phyloP scores from a whole-genome alignment of 495 filamentous ascomycete species.

The Neurospora sp. region DNA sequence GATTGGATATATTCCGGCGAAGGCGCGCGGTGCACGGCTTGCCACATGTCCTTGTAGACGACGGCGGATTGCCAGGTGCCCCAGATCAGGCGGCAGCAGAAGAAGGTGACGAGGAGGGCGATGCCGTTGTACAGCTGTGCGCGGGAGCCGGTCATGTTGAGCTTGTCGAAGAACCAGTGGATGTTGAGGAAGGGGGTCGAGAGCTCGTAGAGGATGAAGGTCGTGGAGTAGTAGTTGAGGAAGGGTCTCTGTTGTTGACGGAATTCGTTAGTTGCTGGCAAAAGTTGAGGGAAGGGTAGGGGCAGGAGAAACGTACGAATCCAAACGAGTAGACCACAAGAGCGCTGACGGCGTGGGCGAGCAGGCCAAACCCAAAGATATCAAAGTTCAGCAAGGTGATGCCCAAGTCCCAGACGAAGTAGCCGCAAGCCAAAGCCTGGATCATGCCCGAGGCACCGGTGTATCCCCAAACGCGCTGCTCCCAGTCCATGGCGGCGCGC shows the following conservation, averaged over 20 bases:
- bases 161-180: conserved; percentile 99
- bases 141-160: conserved; percentile 78
- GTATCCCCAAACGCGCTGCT: conserved; percentile 84
- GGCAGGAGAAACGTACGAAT: conserved; percentile 57
- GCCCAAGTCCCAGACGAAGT: conserved; percentile 88
- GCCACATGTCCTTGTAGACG: conserved; percentile 75
- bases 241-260: conserved; percentile 67
- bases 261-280: neutral
- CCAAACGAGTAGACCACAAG: conserved; percentile 81
- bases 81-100: conserved; percentile 83
- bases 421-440: conserved; percentile 78
- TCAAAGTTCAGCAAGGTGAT: conserved; percentile 60
- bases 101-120: conserved; percentile 62
- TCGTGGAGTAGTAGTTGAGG: conserved; percentile 81
- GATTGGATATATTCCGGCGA: conserved; percentile 16
- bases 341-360: conserved; percentile 82
- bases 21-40: conserved; percentile 39
- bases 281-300: neutral
- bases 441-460: conserved; percentile 73
- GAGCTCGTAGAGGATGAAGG: conserved; percentile 97
- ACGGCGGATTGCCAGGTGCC: conserved; percentile 70
- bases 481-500: conserved; percentile 56
- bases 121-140: conserved; percentile 82
- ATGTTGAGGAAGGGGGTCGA: conserved; percentile 90
- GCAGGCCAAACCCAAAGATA: conserved; percentile 79